Evolutionary conservation across 2,329 filamentous ascomycete species (phyloP).

Genomic region (Trichoderma citrinoviride): DNA sequence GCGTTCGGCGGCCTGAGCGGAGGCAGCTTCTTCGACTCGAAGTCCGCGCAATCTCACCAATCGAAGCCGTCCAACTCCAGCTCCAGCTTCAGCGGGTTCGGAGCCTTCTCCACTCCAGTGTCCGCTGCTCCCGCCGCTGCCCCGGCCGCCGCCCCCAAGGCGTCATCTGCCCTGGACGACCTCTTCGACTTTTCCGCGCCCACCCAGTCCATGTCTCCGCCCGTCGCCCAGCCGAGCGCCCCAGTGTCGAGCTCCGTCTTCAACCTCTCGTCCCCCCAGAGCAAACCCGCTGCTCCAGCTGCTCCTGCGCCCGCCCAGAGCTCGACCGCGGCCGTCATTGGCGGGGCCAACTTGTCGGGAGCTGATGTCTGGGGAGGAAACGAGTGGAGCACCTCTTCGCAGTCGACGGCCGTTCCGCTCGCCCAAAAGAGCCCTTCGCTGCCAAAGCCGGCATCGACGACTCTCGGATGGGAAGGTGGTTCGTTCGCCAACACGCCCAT

Average conservation of each 20-base stretch:
- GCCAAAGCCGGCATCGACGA: slow-evolving; percentile 49
- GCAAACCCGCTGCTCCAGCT: slow-evolving; percentile 44
- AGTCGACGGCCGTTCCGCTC: slow-evolving; percentile 37
- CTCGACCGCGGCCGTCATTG: slow-evolving; percentile 37
- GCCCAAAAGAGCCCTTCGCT: slow-evolving; percentile 61
- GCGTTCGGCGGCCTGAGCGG: slow-evolving; percentile 60
- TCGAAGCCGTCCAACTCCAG: slow-evolving; percentile 54
- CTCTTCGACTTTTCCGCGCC: slow-evolving; percentile 73
- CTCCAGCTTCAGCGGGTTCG: slow-evolving; percentile 66
- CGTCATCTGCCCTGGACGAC: slow-evolving; percentile 66
- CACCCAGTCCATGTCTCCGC: slow-evolving; percentile 46
- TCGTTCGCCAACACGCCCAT: slow-evolving; percentile 60
- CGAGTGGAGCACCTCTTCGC: slow-evolving; percentile 64
- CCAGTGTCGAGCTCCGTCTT: slow-evolving; percentile 66
- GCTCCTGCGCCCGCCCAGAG: slow-evolving; percentile 28
- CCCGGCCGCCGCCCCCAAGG: slow-evolving; percentile 34
- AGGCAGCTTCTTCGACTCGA: slow-evolving; percentile 79
- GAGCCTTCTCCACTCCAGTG: slow-evolving; percentile 54
- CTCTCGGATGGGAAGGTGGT: slow-evolving; percentile 59
- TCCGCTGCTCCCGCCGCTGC: slow-evolving; percentile 36
- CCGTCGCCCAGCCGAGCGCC: slow-evolving; percentile 38
- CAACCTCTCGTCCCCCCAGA: slow-evolving; percentile 65
- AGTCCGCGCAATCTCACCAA: slow-evolving; percentile 60
- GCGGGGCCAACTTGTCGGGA: slow-evolving; percentile 42
- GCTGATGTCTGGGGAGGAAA: slow-evolving; percentile 83